These are phyloP conservation scores for Vicia villosa DNA, from an alignment of 306 rosid species.

Conservation along the genomic window DNA sequence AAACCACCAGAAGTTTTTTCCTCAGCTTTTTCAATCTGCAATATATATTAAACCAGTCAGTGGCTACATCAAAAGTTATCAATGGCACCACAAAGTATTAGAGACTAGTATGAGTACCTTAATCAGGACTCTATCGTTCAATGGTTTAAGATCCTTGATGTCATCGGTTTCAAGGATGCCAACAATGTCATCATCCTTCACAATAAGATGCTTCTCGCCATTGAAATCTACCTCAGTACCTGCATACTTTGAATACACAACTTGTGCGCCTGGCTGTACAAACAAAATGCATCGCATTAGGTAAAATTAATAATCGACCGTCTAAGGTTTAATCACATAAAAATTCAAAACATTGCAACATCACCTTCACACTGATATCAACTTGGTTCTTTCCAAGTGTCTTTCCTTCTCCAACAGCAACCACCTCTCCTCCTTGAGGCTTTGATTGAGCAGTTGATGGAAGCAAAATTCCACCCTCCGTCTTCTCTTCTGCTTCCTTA, in stretches of 20 bases:
- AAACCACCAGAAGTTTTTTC: slow-evolving; percentile 77
- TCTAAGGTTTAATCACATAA: not conserved
- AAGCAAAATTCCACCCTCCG: slow-evolving; percentile 73
- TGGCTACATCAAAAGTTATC: not conserved
- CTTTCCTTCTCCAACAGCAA: slow-evolving; percentile 84
- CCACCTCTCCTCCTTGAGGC: slow-evolving; percentile 95
- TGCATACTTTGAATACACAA: slow-evolving; percentile 82
- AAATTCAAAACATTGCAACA: not conserved
- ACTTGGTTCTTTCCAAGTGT: slow-evolving; percentile 65
- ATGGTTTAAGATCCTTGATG: slow-evolving; percentile 82
- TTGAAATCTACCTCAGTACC: slow-evolving; percentile 88
- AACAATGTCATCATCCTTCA: slow-evolving; percentile 88
- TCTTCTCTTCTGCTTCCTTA: slow-evolving; percentile 65
- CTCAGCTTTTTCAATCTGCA: slow-evolving; percentile 81
- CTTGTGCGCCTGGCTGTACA: slow-evolving; percentile 62
- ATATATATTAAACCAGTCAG: slow-evolving; percentile 1
- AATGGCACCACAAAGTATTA: not conserved
- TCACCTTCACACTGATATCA: slow-evolving; percentile 69
- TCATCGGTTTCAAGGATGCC: slow-evolving; percentile 80
- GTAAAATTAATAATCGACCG: not conserved
- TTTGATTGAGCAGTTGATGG: slow-evolving; percentile 74
- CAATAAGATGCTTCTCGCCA: slow-evolving; percentile 74
- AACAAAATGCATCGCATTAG: slow-evolving; percentile 10
- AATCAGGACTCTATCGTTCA: slow-evolving; percentile 75
- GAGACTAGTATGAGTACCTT: slow-evolving; percentile 52